Conservation (phyloP, 2,329 filamentous ascomycete genomes). For the Ophiostoma australiae region DNA sequence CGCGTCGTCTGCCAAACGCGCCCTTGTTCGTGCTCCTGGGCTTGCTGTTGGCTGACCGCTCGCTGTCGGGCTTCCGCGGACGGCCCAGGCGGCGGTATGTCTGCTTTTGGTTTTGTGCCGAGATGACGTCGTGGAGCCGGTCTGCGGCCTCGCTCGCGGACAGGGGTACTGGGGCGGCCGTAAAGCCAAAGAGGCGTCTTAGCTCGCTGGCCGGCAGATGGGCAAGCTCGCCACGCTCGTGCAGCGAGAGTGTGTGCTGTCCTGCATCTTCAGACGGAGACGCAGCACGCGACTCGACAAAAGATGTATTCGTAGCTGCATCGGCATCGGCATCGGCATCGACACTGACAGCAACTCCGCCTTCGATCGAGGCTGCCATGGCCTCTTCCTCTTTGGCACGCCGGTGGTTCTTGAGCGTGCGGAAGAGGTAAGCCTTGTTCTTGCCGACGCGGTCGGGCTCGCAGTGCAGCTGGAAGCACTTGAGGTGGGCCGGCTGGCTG, state of each 20-base stretch:
- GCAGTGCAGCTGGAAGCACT: slow-evolving; percentile 38
- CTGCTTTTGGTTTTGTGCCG: neutral
- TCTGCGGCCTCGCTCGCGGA: neutral
- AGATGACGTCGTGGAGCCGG: neutral
- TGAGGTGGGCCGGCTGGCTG: slow-evolving; percentile 40
- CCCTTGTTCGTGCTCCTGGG: slow-evolving; percentile 5
- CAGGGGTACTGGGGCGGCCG: neutral
- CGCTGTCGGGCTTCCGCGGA: neutral
- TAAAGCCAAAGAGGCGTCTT: slow-evolving; percentile 7
- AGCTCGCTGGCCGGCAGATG: neutral
- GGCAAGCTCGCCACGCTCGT: neutral
- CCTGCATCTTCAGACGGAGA: neutral
- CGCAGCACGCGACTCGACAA: neutral
- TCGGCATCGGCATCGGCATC: neutral
- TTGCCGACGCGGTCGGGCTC: slow-evolving; percentile 39
- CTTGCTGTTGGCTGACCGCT: neutral
- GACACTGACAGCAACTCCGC: neutral
- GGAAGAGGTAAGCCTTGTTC: slow-evolving; percentile 41
- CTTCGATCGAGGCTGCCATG: neutral
- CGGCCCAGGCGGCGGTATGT: neutral
- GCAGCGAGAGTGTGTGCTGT: neutral
- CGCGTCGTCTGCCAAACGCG: neutral
- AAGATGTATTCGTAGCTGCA: neutral
- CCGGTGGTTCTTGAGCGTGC: slow-evolving; percentile 18
- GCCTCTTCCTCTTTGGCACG: neutral